Conservation (phyloP, 176 grass and related monocot species). For the Miscanthus lutarioriparius region DNA sequence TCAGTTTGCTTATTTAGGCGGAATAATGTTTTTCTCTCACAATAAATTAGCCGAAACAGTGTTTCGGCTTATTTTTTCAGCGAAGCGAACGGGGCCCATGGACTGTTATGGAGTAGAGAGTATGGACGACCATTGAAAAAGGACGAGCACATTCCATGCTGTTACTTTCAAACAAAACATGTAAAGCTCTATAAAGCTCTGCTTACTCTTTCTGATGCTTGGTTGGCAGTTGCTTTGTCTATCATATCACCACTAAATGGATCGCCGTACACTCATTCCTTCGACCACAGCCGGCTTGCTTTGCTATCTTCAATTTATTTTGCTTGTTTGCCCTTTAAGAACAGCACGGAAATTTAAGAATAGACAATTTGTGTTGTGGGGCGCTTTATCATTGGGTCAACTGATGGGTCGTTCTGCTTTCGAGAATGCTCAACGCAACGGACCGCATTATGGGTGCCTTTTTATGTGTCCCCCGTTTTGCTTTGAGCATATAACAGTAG, state of each 20-base stretch:
- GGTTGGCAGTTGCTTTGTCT: background rate
- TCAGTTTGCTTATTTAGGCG: too few relatives aligned
- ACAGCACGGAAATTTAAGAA: background rate
- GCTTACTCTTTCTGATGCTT: background rate
- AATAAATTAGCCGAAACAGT: too few relatives aligned
- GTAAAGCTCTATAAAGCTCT: background rate
- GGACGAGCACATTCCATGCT: background rate
- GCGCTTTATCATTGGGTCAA: background rate
- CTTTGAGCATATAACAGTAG: background rate
- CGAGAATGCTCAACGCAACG: conserved; percentile 31
- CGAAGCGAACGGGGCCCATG: too few relatives aligned
- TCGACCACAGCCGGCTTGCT: background rate
- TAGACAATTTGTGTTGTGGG: background rate
- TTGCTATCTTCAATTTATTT: background rate
- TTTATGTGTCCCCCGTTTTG: background rate
- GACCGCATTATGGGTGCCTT: conserved; percentile 11
- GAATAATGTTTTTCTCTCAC: too few relatives aligned
- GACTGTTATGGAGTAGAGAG: background rate
- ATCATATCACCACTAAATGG: background rate
- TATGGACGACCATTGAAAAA: background rate
- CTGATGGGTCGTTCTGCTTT: background rate
- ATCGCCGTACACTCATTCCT: background rate
- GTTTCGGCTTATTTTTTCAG: too few relatives aligned
- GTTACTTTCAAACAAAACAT: background rate
- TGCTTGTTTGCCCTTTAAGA: background rate